Percentiles rank a stretch among this genome's conserved stretches.
These are phyloP conservation scores for Hyaloscypha bicolor DNA, from an alignment of 495 filamentous ascomycete genomes.

Conservation along the genomic window DNA sequence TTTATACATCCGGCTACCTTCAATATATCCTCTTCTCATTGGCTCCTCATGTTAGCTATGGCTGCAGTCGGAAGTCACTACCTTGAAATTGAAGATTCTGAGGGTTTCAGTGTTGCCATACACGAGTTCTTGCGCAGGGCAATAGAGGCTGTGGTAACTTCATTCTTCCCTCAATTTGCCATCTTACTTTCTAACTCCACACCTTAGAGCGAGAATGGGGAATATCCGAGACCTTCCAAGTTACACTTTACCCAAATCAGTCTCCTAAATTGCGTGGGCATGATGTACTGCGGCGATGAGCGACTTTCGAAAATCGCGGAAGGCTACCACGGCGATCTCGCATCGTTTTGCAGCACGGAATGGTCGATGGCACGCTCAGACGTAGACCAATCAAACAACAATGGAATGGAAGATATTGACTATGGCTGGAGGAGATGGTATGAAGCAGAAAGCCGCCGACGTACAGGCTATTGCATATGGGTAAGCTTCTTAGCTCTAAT, in stretches of 20 bases:
- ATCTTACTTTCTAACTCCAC: neutral
- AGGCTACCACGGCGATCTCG: constrained; percentile 39
- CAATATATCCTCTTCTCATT: constrained; percentile 43
- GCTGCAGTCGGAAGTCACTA: constrained; percentile 49
- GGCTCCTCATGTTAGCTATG: constrained; percentile 47
- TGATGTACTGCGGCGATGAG: constrained; percentile 42
- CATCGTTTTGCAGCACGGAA: constrained; percentile 35
- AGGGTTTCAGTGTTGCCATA: constrained; percentile 39
- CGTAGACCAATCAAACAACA: neutral
- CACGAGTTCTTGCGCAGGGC: constrained; percentile 50
- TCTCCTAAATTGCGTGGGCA: constrained; percentile 46
- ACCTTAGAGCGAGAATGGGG: constrained; percentile 33
- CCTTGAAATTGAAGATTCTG: constrained; percentile 33
- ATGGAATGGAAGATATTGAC: constrained; percentile 17
- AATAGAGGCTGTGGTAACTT: constrained; percentile 38
- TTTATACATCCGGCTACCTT: constrained; percentile 48
- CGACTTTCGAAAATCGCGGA: constrained; percentile 35
- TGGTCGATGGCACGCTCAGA: constrained; percentile 28
- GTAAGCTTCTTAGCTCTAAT: constrained; percentile 13
- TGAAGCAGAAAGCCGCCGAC: constrained; percentile 42
- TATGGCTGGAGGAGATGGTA: constrained; percentile 31
- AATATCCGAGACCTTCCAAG: constrained; percentile 26
- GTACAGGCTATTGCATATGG: constrained; percentile 46
- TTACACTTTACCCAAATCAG: constrained; percentile 43
- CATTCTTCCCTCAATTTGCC: neutral